These are phyloP conservation scores for Dovyalis caffra DNA, from an alignment of 345 rosid species.

Conservation along the genomic window DNA sequence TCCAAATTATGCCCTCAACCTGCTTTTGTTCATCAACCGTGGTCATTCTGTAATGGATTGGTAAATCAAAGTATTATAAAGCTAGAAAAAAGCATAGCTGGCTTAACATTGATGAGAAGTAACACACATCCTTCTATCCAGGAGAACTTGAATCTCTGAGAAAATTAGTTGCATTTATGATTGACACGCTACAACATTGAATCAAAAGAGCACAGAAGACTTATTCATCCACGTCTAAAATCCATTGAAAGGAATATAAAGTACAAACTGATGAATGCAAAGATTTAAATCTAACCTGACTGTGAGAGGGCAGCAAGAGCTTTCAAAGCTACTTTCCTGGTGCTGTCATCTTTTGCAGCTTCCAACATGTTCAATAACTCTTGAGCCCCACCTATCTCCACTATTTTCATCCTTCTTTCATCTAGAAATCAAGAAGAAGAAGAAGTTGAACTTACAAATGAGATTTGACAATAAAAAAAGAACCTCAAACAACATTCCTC, in stretches of 20 bases:
- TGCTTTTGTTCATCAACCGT: neutral
- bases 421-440: slow-evolving; percentile 36
- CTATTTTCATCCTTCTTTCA: slow-evolving; percentile 87
- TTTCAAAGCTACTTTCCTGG: slow-evolving; percentile 74
- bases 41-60: neutral
- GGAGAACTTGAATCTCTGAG: too few relatives aligned
- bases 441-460: neutral
- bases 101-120: neutral
- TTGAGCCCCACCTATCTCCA: slow-evolving; percentile 83
- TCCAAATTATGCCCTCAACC: neutral
- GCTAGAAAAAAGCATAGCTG: neutral
- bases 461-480: neutral
- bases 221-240: neutral
- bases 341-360: slow-evolving; percentile 73
- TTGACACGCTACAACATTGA: neutral
- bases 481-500: neutral
- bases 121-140: too few relatives aligned
- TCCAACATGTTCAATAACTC: slow-evolving; percentile 75
- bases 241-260: neutral
- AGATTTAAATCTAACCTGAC: slow-evolving; percentile 41
- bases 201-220: neutral
- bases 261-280: neutral
- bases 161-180: neutral
- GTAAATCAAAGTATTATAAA: neutral
- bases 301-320: slow-evolving; percentile 70